Base-by-base conservation (phyloP, 352 stramenopile genomes). In the Pseudoperonospora humuli region DNA sequence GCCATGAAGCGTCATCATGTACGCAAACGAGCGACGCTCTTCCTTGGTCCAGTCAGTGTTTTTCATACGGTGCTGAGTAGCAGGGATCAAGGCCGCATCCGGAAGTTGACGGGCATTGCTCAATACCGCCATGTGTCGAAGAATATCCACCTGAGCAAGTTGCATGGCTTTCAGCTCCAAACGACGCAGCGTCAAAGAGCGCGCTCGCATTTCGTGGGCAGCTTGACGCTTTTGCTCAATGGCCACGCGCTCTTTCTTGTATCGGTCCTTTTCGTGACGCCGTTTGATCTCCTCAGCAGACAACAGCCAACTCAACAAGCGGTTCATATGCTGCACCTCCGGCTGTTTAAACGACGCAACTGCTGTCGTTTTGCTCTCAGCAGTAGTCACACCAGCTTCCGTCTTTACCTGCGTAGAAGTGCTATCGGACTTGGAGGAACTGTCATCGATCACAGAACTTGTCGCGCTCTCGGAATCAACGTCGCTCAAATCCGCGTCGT, bases 271-370 rank as follows among this genome's bases (percentile, higher is more conserved):
- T 54, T 90, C 80, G 31, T 89, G 84, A 15, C 89, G 75, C 4
- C 72, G 71, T 54, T 91, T 87, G 28, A 86, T 76, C 24, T 94
- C 82, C 32, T 94, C 82, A 1, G 75, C 79, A 21, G 82, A 94
- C 19, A 94, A 54, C 17, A 94, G 54, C 82, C 82, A 94, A 27
- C 85, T 71, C 24, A 94, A 56, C 40, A 94, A 52, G 1, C 82
- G 77, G 49, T 94, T 94, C 82, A 94, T 94, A 41, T 86, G 74
- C 51, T 94, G 82, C 45, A 94, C 82, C 43, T 94, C 82, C 0
- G 82, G 82, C 47, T 91, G 79, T 54, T 88, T 90, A 44, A 88
- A 94, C 25, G 70, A 72, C 3, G 65, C 50, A n/a, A 39, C 35
- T 28, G 42, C 19, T 9, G 27, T 26, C 4, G 34, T 39, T 37